Conservation (phyloP, 2,329 filamentous ascomycete species). For the Penicillium digitatum region DNA sequence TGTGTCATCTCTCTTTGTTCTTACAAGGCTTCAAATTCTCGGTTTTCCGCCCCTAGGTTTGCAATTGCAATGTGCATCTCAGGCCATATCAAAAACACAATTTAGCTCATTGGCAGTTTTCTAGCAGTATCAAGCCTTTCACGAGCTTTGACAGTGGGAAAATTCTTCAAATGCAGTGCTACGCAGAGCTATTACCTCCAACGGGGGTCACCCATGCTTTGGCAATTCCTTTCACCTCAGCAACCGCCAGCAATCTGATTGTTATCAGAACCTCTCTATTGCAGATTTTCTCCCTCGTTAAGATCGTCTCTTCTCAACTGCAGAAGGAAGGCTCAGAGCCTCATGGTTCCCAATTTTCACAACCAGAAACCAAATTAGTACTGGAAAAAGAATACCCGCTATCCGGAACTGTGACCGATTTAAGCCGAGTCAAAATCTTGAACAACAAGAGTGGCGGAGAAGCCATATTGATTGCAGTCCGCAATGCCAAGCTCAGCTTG, state of each 20-base stretch:
- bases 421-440: slow-evolving; percentile 71
- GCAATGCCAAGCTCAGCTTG: slow-evolving; percentile 88
- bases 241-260: slow-evolving; percentile 76
- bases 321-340: slow-evolving; percentile 35
- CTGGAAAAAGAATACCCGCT: slow-evolving; percentile 80
- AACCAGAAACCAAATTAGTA: slow-evolving; percentile 69
- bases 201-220: slow-evolving; percentile 90
- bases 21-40: background rate
- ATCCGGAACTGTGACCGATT: slow-evolving; percentile 76
- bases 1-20: background rate
- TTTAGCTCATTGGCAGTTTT: slow-evolving; percentile 11
- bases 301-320: slow-evolving; percentile 52
- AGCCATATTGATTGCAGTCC: slow-evolving; percentile 75
- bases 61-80: slow-evolving; percentile 15
- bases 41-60: background rate
- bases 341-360: slow-evolving; percentile 61
- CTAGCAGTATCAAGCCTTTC: background rate
- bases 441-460: slow-evolving; percentile 76
- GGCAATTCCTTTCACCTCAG: slow-evolving; percentile 69
- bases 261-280: slow-evolving; percentile 90
- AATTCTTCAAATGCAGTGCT: slow-evolving; percentile 74
- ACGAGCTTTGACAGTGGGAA: background rate
- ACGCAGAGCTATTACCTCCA: slow-evolving; percentile 90
- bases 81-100: background rate
- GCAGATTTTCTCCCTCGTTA: slow-evolving; percentile 78